phyloP scores from a whole-genome alignment of 768 basidiomycete species.

The Myochromella boudieri region DNA sequence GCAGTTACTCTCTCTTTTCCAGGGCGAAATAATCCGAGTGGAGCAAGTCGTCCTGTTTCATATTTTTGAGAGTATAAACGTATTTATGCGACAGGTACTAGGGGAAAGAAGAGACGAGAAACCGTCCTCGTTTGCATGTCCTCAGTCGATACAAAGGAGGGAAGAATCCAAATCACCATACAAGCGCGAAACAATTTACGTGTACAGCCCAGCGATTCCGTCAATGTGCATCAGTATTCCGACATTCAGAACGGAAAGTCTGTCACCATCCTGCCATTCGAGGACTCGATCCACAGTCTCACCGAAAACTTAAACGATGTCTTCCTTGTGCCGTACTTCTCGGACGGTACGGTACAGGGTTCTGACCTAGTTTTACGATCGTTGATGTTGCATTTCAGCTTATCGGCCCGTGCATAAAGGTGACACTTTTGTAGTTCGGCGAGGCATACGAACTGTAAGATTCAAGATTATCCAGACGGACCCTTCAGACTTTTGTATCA shows the following conservation, averaged over 20 bases:
- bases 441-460: constrained; percentile 97
- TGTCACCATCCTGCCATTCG: constrained; percentile 94
- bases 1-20: constrained; percentile 91
- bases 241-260: constrained; percentile 99
- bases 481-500: constrained; percentile 97
- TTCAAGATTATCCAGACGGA: constrained; percentile 99
- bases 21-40: constrained; percentile 94
- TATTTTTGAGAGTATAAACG: too few relatives aligned
- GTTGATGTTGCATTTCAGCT: constrained; percentile 37
- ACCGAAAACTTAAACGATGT: constrained; percentile 99
- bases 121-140: constrained; percentile 96
- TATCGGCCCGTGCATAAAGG: constrained; percentile 96
- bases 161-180: constrained; percentile 98
- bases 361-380: background rate
- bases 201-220: constrained; percentile 95
- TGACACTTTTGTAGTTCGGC: constrained; percentile 98
- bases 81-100: too few relatives aligned
- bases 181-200: constrained; percentile 99
- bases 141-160: constrained; percentile 96
- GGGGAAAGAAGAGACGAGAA: constrained; percentile 96
- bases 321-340: constrained; percentile 98
- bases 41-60: constrained; percentile 48
- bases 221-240: constrained; percentile 92
- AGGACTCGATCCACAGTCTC: constrained; percentile 96
- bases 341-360: constrained; percentile 65